Evolutionary conservation across 2,329 filamentous ascomycete genomes (phyloP).

Genomic region (Xylaria arbuscula): DNA sequence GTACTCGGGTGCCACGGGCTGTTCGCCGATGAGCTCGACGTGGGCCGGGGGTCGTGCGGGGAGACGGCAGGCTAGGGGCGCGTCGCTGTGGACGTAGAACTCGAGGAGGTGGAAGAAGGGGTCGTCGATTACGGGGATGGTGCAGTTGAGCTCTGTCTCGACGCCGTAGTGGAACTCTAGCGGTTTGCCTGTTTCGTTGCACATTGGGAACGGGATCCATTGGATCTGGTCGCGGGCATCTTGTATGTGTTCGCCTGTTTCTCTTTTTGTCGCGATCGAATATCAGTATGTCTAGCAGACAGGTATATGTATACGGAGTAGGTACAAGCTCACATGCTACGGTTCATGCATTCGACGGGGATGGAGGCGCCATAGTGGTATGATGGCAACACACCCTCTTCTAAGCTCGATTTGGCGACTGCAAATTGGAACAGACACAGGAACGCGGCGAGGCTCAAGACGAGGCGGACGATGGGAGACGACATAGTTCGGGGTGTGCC

Average conservation of each 20-base stretch:
- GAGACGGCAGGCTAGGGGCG: constrained; percentile 89
- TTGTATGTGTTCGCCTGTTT: constrained; percentile 90
- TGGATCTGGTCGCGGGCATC: constrained; percentile 83
- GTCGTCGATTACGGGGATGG: constrained; percentile 79
- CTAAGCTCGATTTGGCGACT: constrained; percentile 40
- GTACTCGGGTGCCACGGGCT: constrained; percentile 67
- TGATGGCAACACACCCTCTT: constrained; percentile 63
- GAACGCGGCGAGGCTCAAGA: constrained; percentile 37
- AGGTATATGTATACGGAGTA: background rate
- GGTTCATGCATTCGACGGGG: constrained; percentile 77
- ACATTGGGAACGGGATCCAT: constrained; percentile 90
- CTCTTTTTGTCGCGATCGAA: constrained; percentile 60
- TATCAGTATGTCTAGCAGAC: background rate
- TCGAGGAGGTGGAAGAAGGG: constrained; percentile 90
- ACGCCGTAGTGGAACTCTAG: constrained; percentile 89
- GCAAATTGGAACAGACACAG: constrained; percentile 31
- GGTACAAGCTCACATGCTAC: constrained; percentile 68
- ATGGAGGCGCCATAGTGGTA: constrained; percentile 76
- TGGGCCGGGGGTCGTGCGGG: constrained; percentile 76
- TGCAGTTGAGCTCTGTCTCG: constrained; percentile 85
- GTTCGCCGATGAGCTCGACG: constrained; percentile 65
- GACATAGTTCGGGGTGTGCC: constrained; percentile 40
- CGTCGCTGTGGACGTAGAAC: constrained; percentile 98
- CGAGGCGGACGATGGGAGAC: constrained; percentile 39
- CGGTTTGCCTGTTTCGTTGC: constrained; percentile 85